Percentiles rank a stretch among this genome's conserved stretches.
Conservation (phyloP, 176 grass and related monocot genomes). For the Oryza rufipogon region DNA sequence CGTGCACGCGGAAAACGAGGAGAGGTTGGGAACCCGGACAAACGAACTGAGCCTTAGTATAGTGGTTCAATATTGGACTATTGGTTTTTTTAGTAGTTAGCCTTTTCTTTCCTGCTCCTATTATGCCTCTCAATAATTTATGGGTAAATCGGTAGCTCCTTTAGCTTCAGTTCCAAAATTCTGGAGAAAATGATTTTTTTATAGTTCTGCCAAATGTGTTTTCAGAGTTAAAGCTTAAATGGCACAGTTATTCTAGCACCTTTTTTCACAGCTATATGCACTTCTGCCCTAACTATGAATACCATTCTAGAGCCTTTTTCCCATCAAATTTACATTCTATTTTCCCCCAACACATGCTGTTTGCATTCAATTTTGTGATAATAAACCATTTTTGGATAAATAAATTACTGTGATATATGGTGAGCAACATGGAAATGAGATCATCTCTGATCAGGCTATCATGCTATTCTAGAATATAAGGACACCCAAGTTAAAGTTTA, state of each 20-base stretch:
- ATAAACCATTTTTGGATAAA: conserved; percentile 27
- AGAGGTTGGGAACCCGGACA: too few species aligned
- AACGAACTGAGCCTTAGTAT: background rate
- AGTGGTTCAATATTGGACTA: background rate
- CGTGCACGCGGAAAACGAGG: too few species aligned
- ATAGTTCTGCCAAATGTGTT: conserved; percentile 12
- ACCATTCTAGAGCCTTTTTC: background rate
- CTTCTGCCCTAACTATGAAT: background rate
- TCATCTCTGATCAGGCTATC: conserved; percentile 21
- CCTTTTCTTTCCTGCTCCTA: conserved; percentile 5
- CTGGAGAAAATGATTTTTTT: conserved; percentile 8
- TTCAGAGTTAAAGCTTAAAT: conserved; percentile 19
- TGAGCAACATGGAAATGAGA: conserved; percentile 11
- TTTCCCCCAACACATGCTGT: conserved; percentile 9
- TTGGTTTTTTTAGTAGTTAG: conserved; percentile 8
- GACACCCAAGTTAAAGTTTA: conserved; percentile 19
- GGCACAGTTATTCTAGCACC: conserved; percentile 14
- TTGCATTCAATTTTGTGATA: conserved; percentile 31
- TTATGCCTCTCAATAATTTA: conserved; percentile 33
- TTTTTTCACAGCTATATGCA: conserved; percentile 11
- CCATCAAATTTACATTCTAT: background rate
- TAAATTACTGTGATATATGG: background rate
- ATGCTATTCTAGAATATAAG: conserved; percentile 20
- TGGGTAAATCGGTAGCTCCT: background rate
- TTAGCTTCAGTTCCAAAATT: conserved; percentile 8